Conservation (phyloP, 306 rosid species). For the Prunus campanulata region DNA sequence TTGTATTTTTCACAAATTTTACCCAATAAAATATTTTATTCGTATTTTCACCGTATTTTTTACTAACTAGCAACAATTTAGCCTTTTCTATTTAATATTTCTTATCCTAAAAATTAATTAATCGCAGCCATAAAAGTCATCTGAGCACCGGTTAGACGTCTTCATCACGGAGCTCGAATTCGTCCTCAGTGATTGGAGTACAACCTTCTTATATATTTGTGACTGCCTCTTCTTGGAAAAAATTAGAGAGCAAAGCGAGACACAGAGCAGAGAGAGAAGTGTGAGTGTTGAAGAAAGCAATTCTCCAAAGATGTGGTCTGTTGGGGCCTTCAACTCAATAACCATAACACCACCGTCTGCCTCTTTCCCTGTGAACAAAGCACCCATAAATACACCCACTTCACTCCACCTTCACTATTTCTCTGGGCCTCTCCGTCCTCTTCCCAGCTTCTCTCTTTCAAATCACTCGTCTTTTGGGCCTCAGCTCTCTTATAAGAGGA, state of each 20-base stretch:
- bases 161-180: background rate
- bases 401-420: conserved; percentile 22
- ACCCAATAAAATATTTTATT: too few relatives aligned
- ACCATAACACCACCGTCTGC: conserved; percentile 21
- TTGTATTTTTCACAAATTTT: too few relatives aligned
- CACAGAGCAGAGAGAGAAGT: background rate
- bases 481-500: conserved; percentile 24
- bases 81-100: background rate
- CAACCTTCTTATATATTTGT: background rate
- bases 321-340: conserved; percentile 34
- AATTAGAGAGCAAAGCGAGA: background rate
- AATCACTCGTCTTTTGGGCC: conserved; percentile 22
- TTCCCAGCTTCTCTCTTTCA: conserved; percentile 19
- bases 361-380: conserved; percentile 8
- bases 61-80: too few relatives aligned
- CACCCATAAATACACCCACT: conserved; percentile 7
- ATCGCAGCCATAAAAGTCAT: background rate
- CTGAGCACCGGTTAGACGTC: background rate
- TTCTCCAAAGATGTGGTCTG: conserved; percentile 31
- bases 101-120: background rate
- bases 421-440: conserved; percentile 27
- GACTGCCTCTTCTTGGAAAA: background rate
- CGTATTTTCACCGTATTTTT: too few relatives aligned
- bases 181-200: background rate
- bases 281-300: background rate